Percentiles rank a stretch among this genome's conserved stretches.
Conservation (phyloP, 2,329 filamentous ascomycete species). For the Penicillium sp. region DNA sequence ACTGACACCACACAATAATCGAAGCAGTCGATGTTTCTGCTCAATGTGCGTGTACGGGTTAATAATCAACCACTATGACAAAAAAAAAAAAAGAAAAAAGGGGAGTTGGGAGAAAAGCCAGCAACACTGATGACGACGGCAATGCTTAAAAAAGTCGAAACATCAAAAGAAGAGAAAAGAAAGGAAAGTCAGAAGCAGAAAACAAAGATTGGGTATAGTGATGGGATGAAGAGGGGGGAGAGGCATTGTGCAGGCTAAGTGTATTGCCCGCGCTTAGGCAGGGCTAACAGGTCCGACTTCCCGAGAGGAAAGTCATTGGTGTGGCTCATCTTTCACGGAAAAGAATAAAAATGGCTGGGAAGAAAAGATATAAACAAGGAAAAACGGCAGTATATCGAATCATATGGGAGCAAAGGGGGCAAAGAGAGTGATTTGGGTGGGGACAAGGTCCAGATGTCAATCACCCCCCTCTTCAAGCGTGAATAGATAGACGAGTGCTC, state of each 20-base stretch:
- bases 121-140: background rate
- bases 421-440: background rate
- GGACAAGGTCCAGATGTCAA: background rate
- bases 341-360: background rate
- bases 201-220: background rate
- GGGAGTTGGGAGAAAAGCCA: background rate
- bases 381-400: background rate
- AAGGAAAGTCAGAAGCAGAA: background rate
- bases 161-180: background rate
- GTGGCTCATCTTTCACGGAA: background rate
- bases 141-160: background rate
- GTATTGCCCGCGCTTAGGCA: constrained; percentile 3
- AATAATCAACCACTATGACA: background rate
- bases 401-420: background rate
- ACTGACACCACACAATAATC: background rate
- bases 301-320: background rate
- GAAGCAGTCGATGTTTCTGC: background rate
- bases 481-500: background rate
- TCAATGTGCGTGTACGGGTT: background rate
- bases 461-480: background rate
- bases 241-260: background rate
- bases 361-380: background rate
- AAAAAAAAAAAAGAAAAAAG: no score
- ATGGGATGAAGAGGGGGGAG: background rate
- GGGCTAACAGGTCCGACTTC: background rate